Percentiles rank a stretch among this genome's conserved stretches.
These are phyloP conservation scores for Trichoderma sp. DNA, from an alignment of 2,329 filamentous ascomycete genomes.

Conservation along the genomic window DNA sequence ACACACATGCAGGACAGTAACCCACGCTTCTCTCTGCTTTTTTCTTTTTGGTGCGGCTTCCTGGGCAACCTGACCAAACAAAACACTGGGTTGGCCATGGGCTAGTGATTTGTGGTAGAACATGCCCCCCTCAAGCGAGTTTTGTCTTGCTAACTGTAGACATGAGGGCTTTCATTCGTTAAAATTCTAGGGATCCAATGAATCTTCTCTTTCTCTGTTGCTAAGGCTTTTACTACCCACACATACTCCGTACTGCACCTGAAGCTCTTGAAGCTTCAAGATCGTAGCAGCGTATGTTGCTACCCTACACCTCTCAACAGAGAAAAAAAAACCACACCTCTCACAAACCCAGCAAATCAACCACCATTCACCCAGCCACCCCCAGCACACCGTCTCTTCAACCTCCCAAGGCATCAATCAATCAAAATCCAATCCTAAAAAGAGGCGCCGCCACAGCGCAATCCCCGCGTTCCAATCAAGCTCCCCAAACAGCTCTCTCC, in stretches of 20 bases:
- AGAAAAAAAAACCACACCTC: neutral
- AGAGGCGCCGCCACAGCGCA: conserved; percentile 9
- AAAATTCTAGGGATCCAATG: neutral
- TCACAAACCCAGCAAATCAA: neutral
- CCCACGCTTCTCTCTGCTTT: neutral
- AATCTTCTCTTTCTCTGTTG: neutral
- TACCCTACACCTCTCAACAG: neutral
- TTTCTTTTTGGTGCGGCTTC: neutral
- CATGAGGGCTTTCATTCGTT: too few species aligned
- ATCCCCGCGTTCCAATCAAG: neutral
- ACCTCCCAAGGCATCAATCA: neutral
- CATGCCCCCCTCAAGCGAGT: neutral
- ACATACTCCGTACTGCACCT: too few species aligned
- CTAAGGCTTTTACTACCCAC: neutral
- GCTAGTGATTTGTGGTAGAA: neutral
- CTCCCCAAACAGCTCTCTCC: neutral
- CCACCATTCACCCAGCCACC: neutral
- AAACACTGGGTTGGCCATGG: neutral
- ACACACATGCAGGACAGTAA: neutral
- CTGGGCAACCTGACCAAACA: neutral
- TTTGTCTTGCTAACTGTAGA: too few species aligned
- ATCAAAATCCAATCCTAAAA: neutral
- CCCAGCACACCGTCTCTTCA: neutral
- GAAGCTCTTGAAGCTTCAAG: neutral
- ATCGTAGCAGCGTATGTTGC: neutral